Evolutionary conservation across 2,329 filamentous ascomycete genomes (phyloP), one percentile per base, ranked within the genome.

Genomic region (Aspergillus aculeatus): DNA sequence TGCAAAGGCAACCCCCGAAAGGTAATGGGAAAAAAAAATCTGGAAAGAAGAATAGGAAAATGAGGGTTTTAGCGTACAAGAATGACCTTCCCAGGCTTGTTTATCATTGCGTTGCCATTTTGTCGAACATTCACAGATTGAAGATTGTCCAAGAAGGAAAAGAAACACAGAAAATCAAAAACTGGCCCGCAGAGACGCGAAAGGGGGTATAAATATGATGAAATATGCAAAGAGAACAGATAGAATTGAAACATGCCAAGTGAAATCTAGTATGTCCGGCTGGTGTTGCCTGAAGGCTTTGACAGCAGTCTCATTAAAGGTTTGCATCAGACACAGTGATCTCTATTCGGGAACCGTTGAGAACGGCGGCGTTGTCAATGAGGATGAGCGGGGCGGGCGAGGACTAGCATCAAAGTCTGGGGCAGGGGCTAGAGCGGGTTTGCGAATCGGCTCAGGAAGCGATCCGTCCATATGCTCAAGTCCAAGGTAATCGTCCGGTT

Each of bases 311-410:
- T 44, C 38, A 44, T n/a, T 5, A 12, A 16, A 44, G 12, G 1
- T 44, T 19, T 19, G 38, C 38, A 19, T 44, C 16, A 9, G 6
- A 44, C 14, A 19, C 1, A n/a, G 16, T 16, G 5, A 19, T 6
- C 16, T 32, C 5, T 61, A 52, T 21, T 62, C 66, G 19, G 61
- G 52, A n/a, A 60, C 59, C 14, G 62, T 35, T 14, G 66, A 63
- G 6, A 60, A 49, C 24, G 60, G 60, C 6, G 64, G 59, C 12
- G 65, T 68, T 50, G 60, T 68, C 47, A 77, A 62, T 11, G 75
- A 78, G 14, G 75, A 78, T n/a, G 74, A 76, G n/a, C 73, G 74
- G 4, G 74, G 73, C 53, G 75, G 75, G 9, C 69, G 71, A 12
- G 71, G 67, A 49, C 69, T 74, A 11, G 70, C 59, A 23, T 71